These are phyloP conservation scores for Cercospora citrullina DNA, from an alignment of 2,329 filamentous ascomycete genomes.

Conservation along the genomic window DNA sequence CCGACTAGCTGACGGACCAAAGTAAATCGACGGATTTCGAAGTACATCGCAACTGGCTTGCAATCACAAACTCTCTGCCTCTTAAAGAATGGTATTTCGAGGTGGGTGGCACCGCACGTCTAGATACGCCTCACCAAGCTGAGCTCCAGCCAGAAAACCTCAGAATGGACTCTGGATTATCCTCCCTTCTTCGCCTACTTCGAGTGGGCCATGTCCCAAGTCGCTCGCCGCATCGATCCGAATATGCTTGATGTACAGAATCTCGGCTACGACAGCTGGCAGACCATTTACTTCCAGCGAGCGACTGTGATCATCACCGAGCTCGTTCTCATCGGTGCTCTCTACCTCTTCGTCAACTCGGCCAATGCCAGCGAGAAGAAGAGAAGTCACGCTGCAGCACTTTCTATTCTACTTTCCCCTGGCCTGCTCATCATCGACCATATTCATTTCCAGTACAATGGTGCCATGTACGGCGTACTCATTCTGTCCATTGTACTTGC, in stretches of 20 bases:
- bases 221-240: slow-evolving; percentile 73
- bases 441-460: slow-evolving; percentile 99
- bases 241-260: slow-evolving; percentile 80
- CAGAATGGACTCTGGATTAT: slow-evolving; percentile 99
- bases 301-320: slow-evolving; percentile 85
- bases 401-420: slow-evolving; percentile 88
- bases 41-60: slow-evolving; percentile 98
- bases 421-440: slow-evolving; percentile 96
- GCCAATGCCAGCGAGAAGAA: slow-evolving; percentile 65
- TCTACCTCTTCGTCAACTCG: slow-evolving; percentile 76
- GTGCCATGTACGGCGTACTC: slow-evolving; percentile 88
- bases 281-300: slow-evolving; percentile 91
- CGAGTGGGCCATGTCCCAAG: slow-evolving; percentile 86
- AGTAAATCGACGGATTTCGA: slow-evolving; percentile 99
- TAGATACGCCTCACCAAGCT: background rate
- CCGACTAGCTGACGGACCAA: slow-evolving; percentile 23
- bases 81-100: slow-evolving; percentile 93
- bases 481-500: slow-evolving; percentile 84
- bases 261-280: slow-evolving; percentile 84
- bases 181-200: slow-evolving; percentile 98
- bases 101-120: slow-evolving; percentile 42
- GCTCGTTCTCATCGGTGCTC: slow-evolving; percentile 76
- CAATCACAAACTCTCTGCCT: slow-evolving; percentile 87
- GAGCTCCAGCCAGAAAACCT: slow-evolving; percentile 65
- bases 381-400: slow-evolving; percentile 78